Evolutionary conservation across 2,329 filamentous ascomycete species (phyloP).

Genomic region (Beauveria australis): DNA sequence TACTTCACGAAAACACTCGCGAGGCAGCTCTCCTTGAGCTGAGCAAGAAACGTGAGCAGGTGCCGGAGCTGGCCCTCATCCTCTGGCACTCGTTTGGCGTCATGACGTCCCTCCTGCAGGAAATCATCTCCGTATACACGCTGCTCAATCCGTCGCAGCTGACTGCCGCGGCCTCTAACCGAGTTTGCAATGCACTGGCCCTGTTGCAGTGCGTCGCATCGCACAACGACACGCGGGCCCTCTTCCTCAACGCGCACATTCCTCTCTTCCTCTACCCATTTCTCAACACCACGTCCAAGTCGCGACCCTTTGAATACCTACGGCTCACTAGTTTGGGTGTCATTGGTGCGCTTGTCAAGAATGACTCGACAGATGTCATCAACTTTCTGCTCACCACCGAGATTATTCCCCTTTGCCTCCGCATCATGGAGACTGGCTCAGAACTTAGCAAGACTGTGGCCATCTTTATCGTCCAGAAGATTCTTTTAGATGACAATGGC

Average conservation of each 20-base stretch:
- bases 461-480: slow-evolving; percentile 99
- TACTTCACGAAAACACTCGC: slow-evolving; percentile 77
- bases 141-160: slow-evolving; percentile 94
- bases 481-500: slow-evolving; percentile 90
- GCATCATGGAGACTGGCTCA: slow-evolving; percentile 98
- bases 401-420: slow-evolving; percentile 93
- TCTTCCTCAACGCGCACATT: slow-evolving; percentile 94
- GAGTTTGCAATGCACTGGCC: slow-evolving; percentile 94
- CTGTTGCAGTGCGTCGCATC: slow-evolving; percentile 95
- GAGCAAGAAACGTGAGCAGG: slow-evolving; percentile 97
- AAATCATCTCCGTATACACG: slow-evolving; percentile 98
- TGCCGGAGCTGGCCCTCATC: slow-evolving; percentile 90
- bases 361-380: slow-evolving; percentile 96
- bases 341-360: slow-evolving; percentile 95
- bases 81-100: slow-evolving; percentile 98
- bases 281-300: slow-evolving; percentile 97
- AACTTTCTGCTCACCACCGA: slow-evolving; percentile 98
- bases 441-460: slow-evolving; percentile 98
- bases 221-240: slow-evolving; percentile 87
- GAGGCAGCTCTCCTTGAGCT: slow-evolving; percentile 90
- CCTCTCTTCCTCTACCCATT: slow-evolving; percentile 97
- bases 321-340: slow-evolving; percentile 92
- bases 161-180: slow-evolving; percentile 92
- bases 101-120: slow-evolving; percentile 94
- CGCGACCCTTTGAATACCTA: slow-evolving; percentile 92